Conservation (phyloP, 1,284 basidiomycete genomes). For the Phaffia rhodozyma region DNA sequence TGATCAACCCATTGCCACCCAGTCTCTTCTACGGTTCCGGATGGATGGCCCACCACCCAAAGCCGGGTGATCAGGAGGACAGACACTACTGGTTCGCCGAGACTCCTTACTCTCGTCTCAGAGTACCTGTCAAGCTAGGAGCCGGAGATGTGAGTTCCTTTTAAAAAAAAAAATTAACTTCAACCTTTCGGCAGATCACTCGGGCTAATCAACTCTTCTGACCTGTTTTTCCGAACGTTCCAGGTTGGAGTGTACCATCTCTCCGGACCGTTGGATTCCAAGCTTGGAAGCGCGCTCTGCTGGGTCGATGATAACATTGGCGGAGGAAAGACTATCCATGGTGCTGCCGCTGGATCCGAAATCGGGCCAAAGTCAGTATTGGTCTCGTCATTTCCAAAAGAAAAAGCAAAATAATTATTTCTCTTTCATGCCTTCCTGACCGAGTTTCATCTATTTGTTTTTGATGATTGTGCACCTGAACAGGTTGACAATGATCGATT, state of each 20-base stretch:
- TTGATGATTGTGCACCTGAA: conserved; percentile 1
- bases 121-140: conserved; percentile 59
- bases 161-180: too few relatives aligned
- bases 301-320: conserved; percentile 44
- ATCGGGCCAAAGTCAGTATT: conserved; percentile 37
- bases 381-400: neutral
- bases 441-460: conserved; percentile 4
- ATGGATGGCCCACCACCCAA: conserved; percentile 67
- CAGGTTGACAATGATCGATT: conserved; percentile 67
- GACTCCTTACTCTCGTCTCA: conserved; percentile 58
- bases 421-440: neutral
- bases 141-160: conserved; percentile 61
- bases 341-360: conserved; percentile 36
- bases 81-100: conserved; percentile 81
- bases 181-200: neutral
- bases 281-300: conserved; percentile 39
- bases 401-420: too few relatives aligned
- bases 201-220: neutral
- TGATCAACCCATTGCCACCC: conserved; percentile 83
- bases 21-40: conserved; percentile 81
- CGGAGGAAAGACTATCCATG: conserved; percentile 38
- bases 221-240: conserved; percentile 48
- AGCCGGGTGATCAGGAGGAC: conserved; percentile 40
- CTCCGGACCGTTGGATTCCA: conserved; percentile 34
- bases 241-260: conserved; percentile 45